Conservation (phyloP, 345 rosid species). For the Populus tremula region DNA sequence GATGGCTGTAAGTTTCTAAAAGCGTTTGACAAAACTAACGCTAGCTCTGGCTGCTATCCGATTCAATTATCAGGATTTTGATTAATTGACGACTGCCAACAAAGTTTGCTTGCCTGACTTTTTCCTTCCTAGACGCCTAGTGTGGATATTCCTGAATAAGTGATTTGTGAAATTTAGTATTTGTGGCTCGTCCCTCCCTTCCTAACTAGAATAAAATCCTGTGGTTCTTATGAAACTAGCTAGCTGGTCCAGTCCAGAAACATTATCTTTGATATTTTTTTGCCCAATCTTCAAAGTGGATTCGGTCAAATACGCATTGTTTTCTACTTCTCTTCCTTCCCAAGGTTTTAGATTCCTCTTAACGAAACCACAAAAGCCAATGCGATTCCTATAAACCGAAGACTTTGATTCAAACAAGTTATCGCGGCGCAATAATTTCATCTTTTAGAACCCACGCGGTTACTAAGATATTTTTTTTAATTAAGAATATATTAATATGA, state of each 20-base stretch:
- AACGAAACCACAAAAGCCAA: background rate
- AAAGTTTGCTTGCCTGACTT: background rate
- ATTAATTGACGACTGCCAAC: background rate
- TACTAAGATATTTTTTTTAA: no score
- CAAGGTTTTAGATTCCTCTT: background rate
- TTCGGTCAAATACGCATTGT: background rate
- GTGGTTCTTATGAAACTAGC: background rate
- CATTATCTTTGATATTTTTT: conserved; percentile 2
- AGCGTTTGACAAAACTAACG: background rate
- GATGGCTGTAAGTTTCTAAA: background rate
- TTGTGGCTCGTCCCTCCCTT: background rate
- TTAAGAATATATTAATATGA: no score
- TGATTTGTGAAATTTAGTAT: background rate
- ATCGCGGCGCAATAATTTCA: background rate
- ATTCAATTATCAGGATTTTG: background rate
- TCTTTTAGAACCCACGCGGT: background rate
- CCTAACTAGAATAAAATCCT: background rate
- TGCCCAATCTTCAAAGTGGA: background rate
- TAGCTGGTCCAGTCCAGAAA: background rate
- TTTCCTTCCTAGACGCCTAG: no score
- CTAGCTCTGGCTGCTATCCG: background rate
- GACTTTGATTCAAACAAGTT: background rate
- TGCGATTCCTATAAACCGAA: background rate
- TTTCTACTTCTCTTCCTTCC: background rate
- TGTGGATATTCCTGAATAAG: background rate